phyloP scores from a whole-genome alignment of 2,329 filamentous ascomycete genomes.

The Blumeriella jaapii region DNA sequence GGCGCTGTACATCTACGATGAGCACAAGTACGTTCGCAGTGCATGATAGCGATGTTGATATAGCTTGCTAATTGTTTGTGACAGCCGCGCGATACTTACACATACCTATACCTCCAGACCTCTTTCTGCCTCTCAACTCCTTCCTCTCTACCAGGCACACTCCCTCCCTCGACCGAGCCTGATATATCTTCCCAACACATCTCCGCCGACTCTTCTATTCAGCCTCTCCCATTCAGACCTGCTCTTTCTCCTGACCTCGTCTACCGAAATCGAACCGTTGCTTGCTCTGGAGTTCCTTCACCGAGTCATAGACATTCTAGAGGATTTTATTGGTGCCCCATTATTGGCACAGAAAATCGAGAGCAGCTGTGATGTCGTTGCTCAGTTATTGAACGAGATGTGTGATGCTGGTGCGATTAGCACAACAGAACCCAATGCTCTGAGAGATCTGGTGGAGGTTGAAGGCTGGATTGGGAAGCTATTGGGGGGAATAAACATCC shows the following conservation, averaged over 20 bases:
- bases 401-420: slow-evolving; percentile 84
- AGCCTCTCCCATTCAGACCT: slow-evolving; percentile 80
- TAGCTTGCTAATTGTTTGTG: background rate
- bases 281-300: slow-evolving; percentile 90
- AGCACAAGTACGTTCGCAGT: slow-evolving; percentile 59
- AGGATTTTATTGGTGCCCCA: slow-evolving; percentile 87
- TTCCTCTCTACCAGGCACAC: slow-evolving; percentile 80
- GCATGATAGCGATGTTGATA: slow-evolving; percentile 65
- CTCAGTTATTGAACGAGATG: slow-evolving; percentile 89
- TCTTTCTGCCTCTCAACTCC: slow-evolving; percentile 61
- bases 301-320: slow-evolving; percentile 80
- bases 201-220: slow-evolving; percentile 80
- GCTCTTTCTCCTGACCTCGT: slow-evolving; percentile 74
- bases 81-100: slow-evolving; percentile 74
- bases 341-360: slow-evolving; percentile 80
- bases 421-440: slow-evolving; percentile 85
- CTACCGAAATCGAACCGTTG: slow-evolving; percentile 77
- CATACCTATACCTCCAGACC: slow-evolving; percentile 81
- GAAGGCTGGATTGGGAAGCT: slow-evolving; percentile 84
- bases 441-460: slow-evolving; percentile 84
- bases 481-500: slow-evolving; percentile 74
- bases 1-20: slow-evolving; percentile 93
- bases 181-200: slow-evolving; percentile 71
- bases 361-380: slow-evolving; percentile 82
- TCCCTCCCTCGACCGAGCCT: slow-evolving; percentile 71